phyloP scores from a whole-genome alignment of 352 stramenopile genomes.

The Phytophthora pisi region DNA sequence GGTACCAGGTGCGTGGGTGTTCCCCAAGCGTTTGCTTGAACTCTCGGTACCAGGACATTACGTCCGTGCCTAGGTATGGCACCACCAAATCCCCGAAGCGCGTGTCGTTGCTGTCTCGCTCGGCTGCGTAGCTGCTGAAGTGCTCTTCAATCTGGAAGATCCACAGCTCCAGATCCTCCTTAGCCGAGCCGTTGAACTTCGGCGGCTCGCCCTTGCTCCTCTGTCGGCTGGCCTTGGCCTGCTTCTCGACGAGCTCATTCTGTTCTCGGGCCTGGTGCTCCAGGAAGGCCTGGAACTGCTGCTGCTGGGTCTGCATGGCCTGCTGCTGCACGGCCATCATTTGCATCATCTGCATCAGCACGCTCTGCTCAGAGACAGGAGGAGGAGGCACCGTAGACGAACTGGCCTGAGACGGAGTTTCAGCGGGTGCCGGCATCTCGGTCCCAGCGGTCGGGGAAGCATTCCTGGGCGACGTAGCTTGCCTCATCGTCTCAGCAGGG shows the following conservation, averaged over 20 bases:
- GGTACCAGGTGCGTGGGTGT: slow-evolving; percentile 1
- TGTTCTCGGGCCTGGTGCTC: slow-evolving; percentile 11
- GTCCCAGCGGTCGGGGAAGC: background rate
- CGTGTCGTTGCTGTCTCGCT: slow-evolving; percentile 1
- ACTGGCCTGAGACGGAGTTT: background rate
- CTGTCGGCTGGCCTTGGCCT: slow-evolving; percentile 10
- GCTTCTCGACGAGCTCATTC: slow-evolving; percentile 7
- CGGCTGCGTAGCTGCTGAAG: slow-evolving; percentile 15
- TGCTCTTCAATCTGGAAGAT: slow-evolving; percentile 22
- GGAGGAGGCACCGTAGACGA: background rate
- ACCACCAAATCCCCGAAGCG: slow-evolving; percentile 13
- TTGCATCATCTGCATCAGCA: slow-evolving; percentile 11
- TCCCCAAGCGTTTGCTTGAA: slow-evolving; percentile 6
- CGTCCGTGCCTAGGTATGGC: slow-evolving; percentile 3
- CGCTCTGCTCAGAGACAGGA: background rate
- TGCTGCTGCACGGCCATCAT: slow-evolving; percentile 8
- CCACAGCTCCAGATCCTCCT: slow-evolving; percentile 20
- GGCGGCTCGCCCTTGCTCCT: slow-evolving; percentile 16
- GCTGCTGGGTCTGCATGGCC: slow-evolving; percentile 10
- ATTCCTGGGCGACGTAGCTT: background rate
- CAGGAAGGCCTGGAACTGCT: slow-evolving; percentile 9
- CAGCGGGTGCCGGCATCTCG: background rate
- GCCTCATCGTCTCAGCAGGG: background rate
- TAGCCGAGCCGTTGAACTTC: slow-evolving; percentile 17
- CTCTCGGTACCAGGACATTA: slow-evolving; percentile 15